A percentile compares a stretch with the other conserved stretches of the same genome.
Conservation (phyloP, 176 grass and related monocot species). For the Triticum urartu region DNA sequence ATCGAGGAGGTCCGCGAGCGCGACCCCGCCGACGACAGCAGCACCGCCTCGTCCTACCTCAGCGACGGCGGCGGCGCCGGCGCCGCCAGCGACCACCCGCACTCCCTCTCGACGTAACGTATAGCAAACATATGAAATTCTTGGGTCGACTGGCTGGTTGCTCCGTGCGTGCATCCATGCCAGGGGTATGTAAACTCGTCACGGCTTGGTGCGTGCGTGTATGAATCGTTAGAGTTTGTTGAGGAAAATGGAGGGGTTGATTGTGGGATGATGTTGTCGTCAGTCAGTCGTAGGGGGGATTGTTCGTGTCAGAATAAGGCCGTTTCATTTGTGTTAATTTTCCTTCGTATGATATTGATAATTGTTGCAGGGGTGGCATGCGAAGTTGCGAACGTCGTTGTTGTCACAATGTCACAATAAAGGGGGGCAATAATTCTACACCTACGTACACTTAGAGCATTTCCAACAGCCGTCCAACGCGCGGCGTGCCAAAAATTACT, state of each 20-base stretch:
- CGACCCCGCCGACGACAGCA: slow-evolving; percentile 36
- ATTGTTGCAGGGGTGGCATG: neutral
- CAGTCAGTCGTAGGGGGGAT: neutral
- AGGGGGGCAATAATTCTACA: too few relatives aligned
- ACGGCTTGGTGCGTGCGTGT: slow-evolving; percentile 31
- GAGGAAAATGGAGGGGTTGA: neutral
- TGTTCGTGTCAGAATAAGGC: slow-evolving; percentile 13
- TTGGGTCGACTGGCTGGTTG: neutral
- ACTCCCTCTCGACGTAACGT: slow-evolving; percentile 7
- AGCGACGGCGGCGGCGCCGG: slow-evolving; percentile 25
- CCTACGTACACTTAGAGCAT: too few relatives aligned
- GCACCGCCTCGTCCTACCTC: slow-evolving; percentile 34
- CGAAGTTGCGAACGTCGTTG: neutral
- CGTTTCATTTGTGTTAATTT: neutral
- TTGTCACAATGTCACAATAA: neutral
- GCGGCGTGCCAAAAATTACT: too few relatives aligned
- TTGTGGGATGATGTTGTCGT: neutral
- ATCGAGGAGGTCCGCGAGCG: slow-evolving; percentile 71
- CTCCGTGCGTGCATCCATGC: neutral
- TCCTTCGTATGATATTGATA: neutral
- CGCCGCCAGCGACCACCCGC: neutral
- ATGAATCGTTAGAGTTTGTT: slow-evolving; percentile 2
- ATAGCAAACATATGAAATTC: neutral
- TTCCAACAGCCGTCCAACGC: too few relatives aligned
- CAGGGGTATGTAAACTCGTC: neutral